Evolutionary conservation across 2,329 filamentous ascomycete genomes (phyloP).

Genomic region (Pseudocercospora macadamiae): DNA sequence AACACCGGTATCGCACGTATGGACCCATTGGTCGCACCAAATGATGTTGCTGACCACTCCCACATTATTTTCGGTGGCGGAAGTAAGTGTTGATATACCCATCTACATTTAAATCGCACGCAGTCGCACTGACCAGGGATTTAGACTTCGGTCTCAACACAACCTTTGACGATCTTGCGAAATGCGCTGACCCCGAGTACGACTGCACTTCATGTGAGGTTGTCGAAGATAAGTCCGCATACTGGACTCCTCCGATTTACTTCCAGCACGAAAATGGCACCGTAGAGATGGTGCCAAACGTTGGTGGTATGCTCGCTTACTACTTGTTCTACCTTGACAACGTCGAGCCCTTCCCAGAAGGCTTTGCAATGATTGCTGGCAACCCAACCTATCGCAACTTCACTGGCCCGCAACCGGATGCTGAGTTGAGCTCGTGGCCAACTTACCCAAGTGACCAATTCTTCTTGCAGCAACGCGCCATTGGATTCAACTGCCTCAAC

Average conservation of each 20-base stretch:
- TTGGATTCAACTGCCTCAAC: slow-evolving; percentile 96
- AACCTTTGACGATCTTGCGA: slow-evolving; percentile 59
- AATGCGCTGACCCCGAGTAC: slow-evolving; percentile 61
- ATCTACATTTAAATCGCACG: not conserved
- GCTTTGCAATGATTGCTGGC: slow-evolving; percentile 83
- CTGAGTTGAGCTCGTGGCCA: slow-evolving; percentile 72
- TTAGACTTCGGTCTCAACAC: slow-evolving; percentile 67
- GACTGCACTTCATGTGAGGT: slow-evolving; percentile 82
- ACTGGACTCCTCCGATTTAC: slow-evolving; percentile 79
- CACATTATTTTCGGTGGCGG: slow-evolving; percentile 77
- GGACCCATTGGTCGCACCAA: slow-evolving; percentile 73
- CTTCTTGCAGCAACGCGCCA: slow-evolving; percentile 74
- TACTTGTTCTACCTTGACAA: slow-evolving; percentile 74
- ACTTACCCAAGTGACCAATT: slow-evolving; percentile 67
- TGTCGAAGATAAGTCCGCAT: slow-evolving; percentile 80
- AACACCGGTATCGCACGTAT: slow-evolving; percentile 70
- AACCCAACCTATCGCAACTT: slow-evolving; percentile 70
- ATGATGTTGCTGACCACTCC: slow-evolving; percentile 63
- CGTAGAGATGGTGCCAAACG: slow-evolving; percentile 70
- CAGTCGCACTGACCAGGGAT: slow-evolving; percentile 16
- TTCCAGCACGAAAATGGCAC: slow-evolving; percentile 71
- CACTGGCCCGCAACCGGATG: slow-evolving; percentile 67
- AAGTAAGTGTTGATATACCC: slow-evolving; percentile 58
- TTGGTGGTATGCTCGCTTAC: slow-evolving; percentile 86
- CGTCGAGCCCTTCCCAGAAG: slow-evolving; percentile 72